Base-by-base conservation (phyloP, 345 rosid genomes). In the Carallia brachiata region DNA sequence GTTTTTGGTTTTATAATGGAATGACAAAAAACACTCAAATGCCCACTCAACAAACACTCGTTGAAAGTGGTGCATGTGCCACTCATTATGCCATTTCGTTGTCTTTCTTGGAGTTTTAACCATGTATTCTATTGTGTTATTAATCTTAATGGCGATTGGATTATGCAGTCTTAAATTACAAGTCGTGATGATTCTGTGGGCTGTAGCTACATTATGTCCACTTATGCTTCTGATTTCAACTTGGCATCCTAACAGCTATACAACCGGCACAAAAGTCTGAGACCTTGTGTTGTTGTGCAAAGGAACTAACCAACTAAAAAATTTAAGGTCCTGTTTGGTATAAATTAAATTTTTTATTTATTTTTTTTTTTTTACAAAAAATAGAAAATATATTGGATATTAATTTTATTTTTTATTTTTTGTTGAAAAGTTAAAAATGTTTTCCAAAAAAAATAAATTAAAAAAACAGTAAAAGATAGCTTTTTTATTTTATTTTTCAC, bases 61-160 rank as follows among this genome's bases (percentile, higher is more conserved):
- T 52, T 55, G 66, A 74, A 82, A 80, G 79, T 15, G 76, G 69
- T 68, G 88, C 88, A 85, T 83, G 89, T 87, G 85, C 57, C 75
- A 70, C 79, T 85, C 79, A 84, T 85, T 61, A 80, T 85, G 86
- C 84, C 65, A 39, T 77, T 62, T 71, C 77, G 63, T 86, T 85
- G 89, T 87, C 92, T 84, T 69, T 82, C 39, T 73, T 71, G 84
- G 75, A 79, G 75, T 12, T 44, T 78, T 71, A 67, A 79, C 44
- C 68, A 67, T 73, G 74, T 58, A 39, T 50, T 75, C 63, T 39
- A 58, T 15, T 67, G 52, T 52, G 17, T 15, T 52, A 5, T 16
- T 31, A 28, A 63, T 52, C 37, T 34, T 44, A 52, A 64, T 53
- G 40, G 10, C 13, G 58, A 66, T 50, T 18, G 28, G 70, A 23